Percentiles rank a stretch among this genome's conserved stretches.
Evolutionary conservation across 2,329 filamentous ascomycete genomes (phyloP).

Genomic region (Colletotrichum spinosum): DNA sequence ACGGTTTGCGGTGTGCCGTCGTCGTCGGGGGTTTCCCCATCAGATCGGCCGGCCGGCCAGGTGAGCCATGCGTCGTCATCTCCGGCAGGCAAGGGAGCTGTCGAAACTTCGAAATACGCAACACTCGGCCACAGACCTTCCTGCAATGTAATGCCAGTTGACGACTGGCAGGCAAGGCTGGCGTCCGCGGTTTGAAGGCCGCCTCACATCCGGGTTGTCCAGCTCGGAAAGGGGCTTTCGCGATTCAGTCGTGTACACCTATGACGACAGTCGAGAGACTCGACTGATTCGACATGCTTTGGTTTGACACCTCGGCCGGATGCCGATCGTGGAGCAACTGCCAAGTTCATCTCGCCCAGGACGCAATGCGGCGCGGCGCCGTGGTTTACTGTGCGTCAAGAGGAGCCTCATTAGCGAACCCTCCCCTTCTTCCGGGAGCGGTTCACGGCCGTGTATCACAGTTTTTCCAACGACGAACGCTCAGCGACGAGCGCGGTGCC

Average conservation of each 20-base stretch:
- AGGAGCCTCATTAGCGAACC: constrained; percentile 22
- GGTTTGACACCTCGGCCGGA: constrained; percentile 31
- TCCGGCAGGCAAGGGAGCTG: constrained; percentile 35
- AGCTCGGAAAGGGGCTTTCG: constrained; percentile 14
- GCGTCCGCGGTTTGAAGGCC: constrained; percentile 29
- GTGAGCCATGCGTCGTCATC: constrained; percentile 31
- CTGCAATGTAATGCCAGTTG: constrained; percentile 22
- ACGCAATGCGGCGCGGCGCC: background rate
- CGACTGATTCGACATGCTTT: constrained; percentile 30
- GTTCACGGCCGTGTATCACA: constrained; percentile 33
- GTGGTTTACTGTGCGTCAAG: constrained; percentile 12
- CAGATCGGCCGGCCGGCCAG: constrained; percentile 7
- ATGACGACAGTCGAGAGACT: constrained; percentile 31
- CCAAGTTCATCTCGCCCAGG: constrained; percentile 34
- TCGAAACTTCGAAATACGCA: background rate
- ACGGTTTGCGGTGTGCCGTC: constrained; percentile 5
- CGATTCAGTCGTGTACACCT: constrained; percentile 28
- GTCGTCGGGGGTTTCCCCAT: background rate
- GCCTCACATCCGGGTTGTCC: constrained; percentile 33
- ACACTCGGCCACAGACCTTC: constrained; percentile 16
- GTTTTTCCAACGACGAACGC: constrained; percentile 14
- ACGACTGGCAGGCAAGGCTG: constrained; percentile 18
- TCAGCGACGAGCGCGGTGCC: constrained; percentile 1
- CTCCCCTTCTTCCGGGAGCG: constrained; percentile 1
- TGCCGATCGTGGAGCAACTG: constrained; percentile 34